These are phyloP conservation scores for Penicillium nordicum DNA, from an alignment of 2,329 filamentous ascomycete species.

Conservation along the genomic window DNA sequence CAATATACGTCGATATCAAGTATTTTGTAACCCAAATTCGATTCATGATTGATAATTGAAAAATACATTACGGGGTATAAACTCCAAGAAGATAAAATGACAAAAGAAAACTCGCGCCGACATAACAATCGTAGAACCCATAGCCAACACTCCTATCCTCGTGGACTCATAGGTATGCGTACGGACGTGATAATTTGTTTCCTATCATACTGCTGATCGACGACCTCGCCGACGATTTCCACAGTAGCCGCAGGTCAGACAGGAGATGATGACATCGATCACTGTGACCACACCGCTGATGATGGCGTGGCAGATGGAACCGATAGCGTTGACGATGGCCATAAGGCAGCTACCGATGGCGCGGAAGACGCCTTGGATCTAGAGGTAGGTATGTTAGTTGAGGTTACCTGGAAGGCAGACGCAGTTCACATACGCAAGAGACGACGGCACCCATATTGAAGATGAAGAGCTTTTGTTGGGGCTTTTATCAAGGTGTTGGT, in stretches of 20 bases:
- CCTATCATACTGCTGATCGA: constrained; percentile 22
- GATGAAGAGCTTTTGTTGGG: constrained; percentile 2
- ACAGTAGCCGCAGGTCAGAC: constrained; percentile 51
- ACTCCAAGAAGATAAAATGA: not conserved
- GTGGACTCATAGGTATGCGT: not conserved
- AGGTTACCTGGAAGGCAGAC: constrained; percentile 19
- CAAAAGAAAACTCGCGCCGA: not conserved
- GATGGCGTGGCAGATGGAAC: constrained; percentile 62
- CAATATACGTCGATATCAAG: not conserved
- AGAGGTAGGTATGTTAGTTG: constrained; percentile 12
- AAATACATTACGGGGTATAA: constrained; percentile 6
- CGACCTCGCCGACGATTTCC: constrained; percentile 29
- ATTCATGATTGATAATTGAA: not conserved
- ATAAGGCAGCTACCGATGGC: constrained; percentile 66
- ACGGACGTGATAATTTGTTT: not conserved
- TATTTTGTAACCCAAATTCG: not conserved
- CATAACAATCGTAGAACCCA: constrained; percentile 7
- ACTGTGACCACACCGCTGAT: constrained; percentile 64
- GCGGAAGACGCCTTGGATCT: constrained; percentile 59
- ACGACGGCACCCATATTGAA: constrained; percentile 75
- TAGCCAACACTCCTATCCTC: not conserved
- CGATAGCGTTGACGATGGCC: constrained; percentile 66
- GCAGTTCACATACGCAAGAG: constrained; percentile 66
- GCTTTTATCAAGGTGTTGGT: constrained; percentile 8
- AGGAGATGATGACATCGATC: constrained; percentile 64